Evolutionary conservation across 2,329 filamentous ascomycete genomes (phyloP), one percentile per base, ranked within the genome.

Genomic region (Leptographium flavum): DNA sequence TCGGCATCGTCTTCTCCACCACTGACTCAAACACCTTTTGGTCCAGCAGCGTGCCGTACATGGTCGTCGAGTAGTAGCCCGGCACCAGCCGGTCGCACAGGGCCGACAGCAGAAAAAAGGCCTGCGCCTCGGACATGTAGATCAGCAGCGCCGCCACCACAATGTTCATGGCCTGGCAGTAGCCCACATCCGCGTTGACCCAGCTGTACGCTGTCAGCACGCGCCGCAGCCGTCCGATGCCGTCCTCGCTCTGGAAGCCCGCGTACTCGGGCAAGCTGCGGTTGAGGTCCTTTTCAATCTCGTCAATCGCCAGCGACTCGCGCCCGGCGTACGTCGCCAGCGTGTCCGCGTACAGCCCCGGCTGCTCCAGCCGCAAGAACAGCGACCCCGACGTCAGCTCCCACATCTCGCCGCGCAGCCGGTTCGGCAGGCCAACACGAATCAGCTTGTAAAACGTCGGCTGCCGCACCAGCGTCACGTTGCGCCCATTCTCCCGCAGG

Each of bases 81-180:
- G 92, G 92, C 4, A 96, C 76, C 2, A 98, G 71, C 39, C 90
- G 81, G 60, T 96, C 90, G 66, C 92, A 98, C 15, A 98, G 71
- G 1, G 90, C 74, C 2, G 87, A 94, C 37, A 98, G 75, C 8
- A 95, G 71, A 62, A 92, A 98, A 65, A 96, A 98, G 1, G 92
- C 92, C 64, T 98, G 92, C 0, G 83, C 65, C 63, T 98, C 92
- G 9, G 88, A 96, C 79, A 94, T 94, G 68, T 96, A 96, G 70
- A 98, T 98, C 55, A 98, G 73, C 47, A 98, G 68, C n/a, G 92
- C 92, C 17, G 92, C 92, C 45, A 95, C 90, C 30, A 98, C 92
- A 54, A 98, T 98, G 62, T 98, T 98, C 92, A 98, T 98, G 50
- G 92, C 92, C 64, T 98, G 92, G 62, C 92, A 98, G 63, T 98